Evolutionary conservation across 768 basidiomycete genomes (phyloP), one percentile per base, ranked within the genome.

Genomic region (Russula foetens): DNA sequence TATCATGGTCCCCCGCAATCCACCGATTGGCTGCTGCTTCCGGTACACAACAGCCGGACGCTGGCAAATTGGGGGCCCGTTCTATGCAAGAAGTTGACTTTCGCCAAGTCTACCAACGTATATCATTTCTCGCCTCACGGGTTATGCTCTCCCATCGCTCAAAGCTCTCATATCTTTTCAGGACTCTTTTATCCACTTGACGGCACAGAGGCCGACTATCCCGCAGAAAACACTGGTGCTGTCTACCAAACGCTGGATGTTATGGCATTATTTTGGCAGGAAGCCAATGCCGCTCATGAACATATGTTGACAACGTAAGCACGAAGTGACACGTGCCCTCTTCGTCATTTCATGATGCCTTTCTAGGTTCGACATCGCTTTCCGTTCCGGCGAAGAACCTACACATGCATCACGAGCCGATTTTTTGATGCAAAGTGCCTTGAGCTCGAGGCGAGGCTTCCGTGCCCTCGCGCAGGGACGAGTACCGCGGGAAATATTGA

Each of bases 271-370:
- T 81, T 82, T 63, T 84, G 83, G 81, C 80, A 83, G 65, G 73
- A 74, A n/a, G 62, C 71, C 3, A 80, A 83, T 57, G 71, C 68
- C 28, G 74, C 77, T 2, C 65, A 75, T 1, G 83, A 85, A 41
- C 74, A 82, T 53, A 73, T 86, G 63, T 66, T 90, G 26, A 91
- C 86, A 28, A 78, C 76, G 90, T 91, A 64, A 64, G 74, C 53
- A 9, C 33, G 7, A 31, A 19, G 23, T 41, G 17, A 43, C 43
- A 41, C 43, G 49, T 35, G 56, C 17, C 57, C 12, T 46, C n/a
- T n/a, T n/a, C n/a, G n/a, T 39, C 33, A 33, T 33, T 43, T 26
- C 38, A 51, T 28, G 24, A 46, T 45, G 4, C 55, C 24, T 48
- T 7, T n/a, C 31, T 28, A 90, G 90, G 15, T 83, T 79, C 60